These are phyloP conservation scores for Diaporthe vaccinii DNA, from an alignment of 2,329 filamentous ascomycete species.

Conservation along the genomic window DNA sequence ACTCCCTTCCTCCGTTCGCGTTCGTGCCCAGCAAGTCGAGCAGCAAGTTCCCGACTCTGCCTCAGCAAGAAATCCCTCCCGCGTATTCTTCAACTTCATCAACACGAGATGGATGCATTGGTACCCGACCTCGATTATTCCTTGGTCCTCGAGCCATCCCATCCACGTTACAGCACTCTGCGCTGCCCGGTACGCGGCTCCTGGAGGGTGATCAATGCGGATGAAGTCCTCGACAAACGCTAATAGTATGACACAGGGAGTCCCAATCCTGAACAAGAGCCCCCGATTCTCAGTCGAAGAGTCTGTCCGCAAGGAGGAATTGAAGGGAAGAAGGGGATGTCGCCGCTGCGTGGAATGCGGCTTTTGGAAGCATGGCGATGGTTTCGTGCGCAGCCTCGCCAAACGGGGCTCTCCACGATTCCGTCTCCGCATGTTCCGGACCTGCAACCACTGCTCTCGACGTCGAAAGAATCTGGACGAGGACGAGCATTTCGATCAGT, in stretches of 20 bases:
- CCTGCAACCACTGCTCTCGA: background rate
- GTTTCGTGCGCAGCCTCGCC: background rate
- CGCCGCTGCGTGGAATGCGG: background rate
- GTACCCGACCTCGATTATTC: rapidly evolving
- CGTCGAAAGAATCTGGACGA: background rate
- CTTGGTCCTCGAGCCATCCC: background rate
- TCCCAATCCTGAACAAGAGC: background rate
- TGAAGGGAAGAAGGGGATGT: background rate
- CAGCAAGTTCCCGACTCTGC: background rate
- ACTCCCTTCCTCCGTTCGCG: background rate
- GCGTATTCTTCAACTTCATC: background rate
- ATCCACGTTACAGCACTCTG: background rate
- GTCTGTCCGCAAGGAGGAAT: background rate
- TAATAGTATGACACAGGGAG: background rate
- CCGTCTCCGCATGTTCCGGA: background rate
- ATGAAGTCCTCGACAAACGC: background rate
- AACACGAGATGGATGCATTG: background rate
- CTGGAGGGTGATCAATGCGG: rapidly evolving
- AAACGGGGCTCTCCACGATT: background rate
- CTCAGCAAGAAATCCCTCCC: background rate
- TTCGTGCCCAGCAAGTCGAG: background rate
- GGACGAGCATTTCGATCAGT: background rate
- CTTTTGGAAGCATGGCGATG: background rate
- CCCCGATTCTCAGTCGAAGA: background rate
- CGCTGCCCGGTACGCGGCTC: background rate